A percentile compares a stretch with the other conserved stretches of the same genome.
Conservation (phyloP, 2,329 filamentous ascomycete genomes). For the Tolypocladium ophioglossoides region DNA sequence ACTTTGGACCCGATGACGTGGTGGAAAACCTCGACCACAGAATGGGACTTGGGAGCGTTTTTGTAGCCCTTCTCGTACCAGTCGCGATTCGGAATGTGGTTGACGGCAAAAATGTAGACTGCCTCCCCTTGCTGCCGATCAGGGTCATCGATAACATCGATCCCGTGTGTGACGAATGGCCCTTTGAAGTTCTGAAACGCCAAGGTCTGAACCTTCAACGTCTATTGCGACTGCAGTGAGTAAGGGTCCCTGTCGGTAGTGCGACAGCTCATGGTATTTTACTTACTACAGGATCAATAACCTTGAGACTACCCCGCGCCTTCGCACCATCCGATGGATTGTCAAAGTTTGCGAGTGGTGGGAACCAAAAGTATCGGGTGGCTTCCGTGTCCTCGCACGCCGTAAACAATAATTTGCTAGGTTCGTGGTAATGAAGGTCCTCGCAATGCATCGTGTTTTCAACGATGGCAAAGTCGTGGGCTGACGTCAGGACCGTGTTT, state of each 20-base stretch:
- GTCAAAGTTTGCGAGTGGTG: conserved; percentile 29
- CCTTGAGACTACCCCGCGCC: conserved; percentile 34
- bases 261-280: conserved; percentile 14
- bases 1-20: conserved; percentile 33
- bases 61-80: conserved; percentile 15
- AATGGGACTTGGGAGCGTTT: conserved; percentile 29
- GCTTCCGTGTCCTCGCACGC: conserved; percentile 39
- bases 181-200: conserved; percentile 38
- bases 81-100: conserved; percentile 42
- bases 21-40: conserved; percentile 48
- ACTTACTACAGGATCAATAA: conserved; percentile 42
- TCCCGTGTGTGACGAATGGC: conserved; percentile 48
- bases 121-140: conserved; percentile 19
- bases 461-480: conserved; percentile 28
- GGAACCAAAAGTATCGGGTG: conserved; percentile 41
- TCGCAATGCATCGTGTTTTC: conserved; percentile 46
- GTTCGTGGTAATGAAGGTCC: conserved; percentile 44
- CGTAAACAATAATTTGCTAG: conserved; percentile 39
- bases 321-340: conserved; percentile 22
- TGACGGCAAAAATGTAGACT: conserved; percentile 51
- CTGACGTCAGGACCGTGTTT: conserved; percentile 9
- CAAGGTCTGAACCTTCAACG: conserved; percentile 27
- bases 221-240: conserved; percentile 6
- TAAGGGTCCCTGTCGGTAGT: conserved; percentile 19
- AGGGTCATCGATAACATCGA: conserved; percentile 45